Conservation (phyloP, 2,329 filamentous ascomycete genomes). For the Fusarium sp. region DNA sequence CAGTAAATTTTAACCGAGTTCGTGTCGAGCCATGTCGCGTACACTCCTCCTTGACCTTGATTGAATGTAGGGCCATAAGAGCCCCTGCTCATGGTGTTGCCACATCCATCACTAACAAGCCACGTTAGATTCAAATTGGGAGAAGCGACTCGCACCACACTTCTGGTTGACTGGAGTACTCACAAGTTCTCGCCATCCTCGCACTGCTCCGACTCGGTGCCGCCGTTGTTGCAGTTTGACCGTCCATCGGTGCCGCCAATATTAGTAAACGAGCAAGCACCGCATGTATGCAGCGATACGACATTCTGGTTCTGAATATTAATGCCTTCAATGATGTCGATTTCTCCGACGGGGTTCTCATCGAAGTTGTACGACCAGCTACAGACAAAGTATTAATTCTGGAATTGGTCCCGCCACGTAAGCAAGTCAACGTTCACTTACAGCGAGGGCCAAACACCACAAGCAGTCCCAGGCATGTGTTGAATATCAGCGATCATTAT, state of each 20-base stretch:
- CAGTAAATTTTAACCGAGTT: constrained; percentile 80
- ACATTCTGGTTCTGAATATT: constrained; percentile 70
- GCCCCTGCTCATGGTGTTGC: constrained; percentile 16
- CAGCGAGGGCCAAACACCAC: constrained; percentile 42
- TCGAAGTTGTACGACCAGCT: constrained; percentile 9
- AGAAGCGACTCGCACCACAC: not conserved
- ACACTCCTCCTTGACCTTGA: constrained; percentile 73
- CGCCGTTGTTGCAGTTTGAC: constrained; percentile 64
- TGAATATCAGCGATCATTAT: constrained; percentile 70
- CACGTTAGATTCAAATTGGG: not conserved
- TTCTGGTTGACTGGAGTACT: not conserved
- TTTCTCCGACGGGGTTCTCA: constrained; percentile 67
- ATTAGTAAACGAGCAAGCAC: constrained; percentile 60
- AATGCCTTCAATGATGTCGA: constrained; percentile 83
- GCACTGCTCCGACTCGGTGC: constrained; percentile 34
- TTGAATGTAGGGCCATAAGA: constrained; percentile 77
- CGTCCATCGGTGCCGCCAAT: constrained; percentile 60
- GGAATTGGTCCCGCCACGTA: too few relatives aligned
- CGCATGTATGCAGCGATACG: constrained; percentile 76
- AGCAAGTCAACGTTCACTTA: constrained; percentile 11
- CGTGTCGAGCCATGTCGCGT: constrained; percentile 79
- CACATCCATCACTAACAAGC: constrained; percentile 15
- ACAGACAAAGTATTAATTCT: too few relatives aligned
- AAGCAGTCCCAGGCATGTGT: constrained; percentile 39
- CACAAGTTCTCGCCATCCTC: constrained; percentile 36